Conservation (phyloP, 2,329 filamentous ascomycete genomes). For the Calonectria honghensis region DNA sequence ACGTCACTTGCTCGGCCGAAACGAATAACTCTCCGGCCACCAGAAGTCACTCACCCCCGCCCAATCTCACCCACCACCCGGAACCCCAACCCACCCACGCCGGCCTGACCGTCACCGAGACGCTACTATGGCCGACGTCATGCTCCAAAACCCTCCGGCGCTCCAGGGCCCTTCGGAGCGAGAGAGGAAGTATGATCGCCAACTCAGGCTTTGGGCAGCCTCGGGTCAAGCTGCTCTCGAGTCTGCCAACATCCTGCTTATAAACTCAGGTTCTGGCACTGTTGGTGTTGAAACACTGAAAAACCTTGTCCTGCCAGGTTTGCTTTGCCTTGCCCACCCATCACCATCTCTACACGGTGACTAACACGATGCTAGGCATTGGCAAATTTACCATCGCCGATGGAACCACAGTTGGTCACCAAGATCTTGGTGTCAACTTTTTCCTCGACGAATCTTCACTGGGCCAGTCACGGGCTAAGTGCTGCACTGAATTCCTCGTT, state of each 20-base stretch:
- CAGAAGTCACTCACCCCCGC: slow-evolving; percentile 27
- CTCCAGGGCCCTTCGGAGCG: slow-evolving; percentile 75
- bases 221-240: slow-evolving; percentile 93
- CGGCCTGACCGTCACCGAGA: slow-evolving; percentile 8
- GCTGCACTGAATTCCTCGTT: slow-evolving; percentile 83
- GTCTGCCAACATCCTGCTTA: slow-evolving; percentile 90
- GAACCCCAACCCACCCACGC: slow-evolving; percentile 23
- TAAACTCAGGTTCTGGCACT: slow-evolving; percentile 91
- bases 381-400: slow-evolving; percentile 95
- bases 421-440: slow-evolving; percentile 96
- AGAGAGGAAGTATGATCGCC: slow-evolving; percentile 91
- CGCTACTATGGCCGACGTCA: slow-evolving; percentile 56
- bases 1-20: not conserved
- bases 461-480: slow-evolving; percentile 85
- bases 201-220: slow-evolving; percentile 95
- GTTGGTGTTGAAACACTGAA: slow-evolving; percentile 94
- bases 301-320: slow-evolving; percentile 94
- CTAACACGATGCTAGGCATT: slow-evolving; percentile 74
- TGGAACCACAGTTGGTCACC: slow-evolving; percentile 82
- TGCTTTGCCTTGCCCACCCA: slow-evolving; percentile 37
- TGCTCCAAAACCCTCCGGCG: slow-evolving; percentile 56
- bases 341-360: not conserved
- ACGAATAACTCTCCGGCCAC: slow-evolving; percentile 2
- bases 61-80: slow-evolving; percentile 18
- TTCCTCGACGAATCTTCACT: slow-evolving; percentile 89